Conservation (phyloP, 1,139 yeast genomes). For the Kodamaea derodonti region DNA sequence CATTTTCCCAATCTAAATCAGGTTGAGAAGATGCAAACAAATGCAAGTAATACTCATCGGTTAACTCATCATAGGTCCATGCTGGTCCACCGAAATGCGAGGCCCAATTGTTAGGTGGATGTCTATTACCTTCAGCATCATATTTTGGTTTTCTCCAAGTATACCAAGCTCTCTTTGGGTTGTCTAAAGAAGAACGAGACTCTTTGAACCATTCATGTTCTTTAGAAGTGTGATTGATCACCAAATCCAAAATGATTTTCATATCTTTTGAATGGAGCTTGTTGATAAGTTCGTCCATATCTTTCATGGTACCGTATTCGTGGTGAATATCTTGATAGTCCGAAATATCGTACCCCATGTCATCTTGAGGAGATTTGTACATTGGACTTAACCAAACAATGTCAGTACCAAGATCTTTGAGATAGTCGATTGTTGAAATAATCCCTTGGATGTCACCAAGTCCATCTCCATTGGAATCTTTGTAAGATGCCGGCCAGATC, state of each 20-base stretch:
- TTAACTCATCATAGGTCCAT: conserved; percentile 51
- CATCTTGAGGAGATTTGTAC: conserved; percentile 57
- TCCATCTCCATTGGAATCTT: conserved; percentile 57
- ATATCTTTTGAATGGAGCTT: conserved; percentile 48
- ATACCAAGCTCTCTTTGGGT: conserved; percentile 61
- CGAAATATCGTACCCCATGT: conserved; percentile 61
- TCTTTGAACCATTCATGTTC: conserved; percentile 59
- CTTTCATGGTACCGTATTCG: conserved; percentile 50
- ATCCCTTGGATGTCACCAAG: conserved; percentile 56
- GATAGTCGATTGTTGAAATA: conserved; percentile 47
- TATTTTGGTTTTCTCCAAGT: conserved; percentile 50
- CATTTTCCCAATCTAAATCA: conserved; percentile 59
- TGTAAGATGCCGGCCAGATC: conserved; percentile 56
- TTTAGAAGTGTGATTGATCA: conserved; percentile 54
- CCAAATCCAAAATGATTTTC: conserved; percentile 53
- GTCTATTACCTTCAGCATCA: conserved; percentile 45
- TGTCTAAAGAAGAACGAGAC: conserved; percentile 46
- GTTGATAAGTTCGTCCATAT: conserved; percentile 45
- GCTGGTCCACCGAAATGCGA: conserved; percentile 53
- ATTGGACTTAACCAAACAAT: conserved; percentile 57
- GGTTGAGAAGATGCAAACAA: conserved; percentile 53
- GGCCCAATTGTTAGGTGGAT: conserved; percentile 56
- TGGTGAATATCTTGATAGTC: conserved; percentile 52
- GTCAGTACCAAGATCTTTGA: conserved; percentile 49
- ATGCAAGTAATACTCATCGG: conserved; percentile 52